A percentile compares a stretch with the other conserved stretches of the same genome.
These are phyloP conservation scores for Saprolegnia parasitica DNA, from an alignment of 352 stramenopile genomes.

Conservation along the genomic window DNA sequence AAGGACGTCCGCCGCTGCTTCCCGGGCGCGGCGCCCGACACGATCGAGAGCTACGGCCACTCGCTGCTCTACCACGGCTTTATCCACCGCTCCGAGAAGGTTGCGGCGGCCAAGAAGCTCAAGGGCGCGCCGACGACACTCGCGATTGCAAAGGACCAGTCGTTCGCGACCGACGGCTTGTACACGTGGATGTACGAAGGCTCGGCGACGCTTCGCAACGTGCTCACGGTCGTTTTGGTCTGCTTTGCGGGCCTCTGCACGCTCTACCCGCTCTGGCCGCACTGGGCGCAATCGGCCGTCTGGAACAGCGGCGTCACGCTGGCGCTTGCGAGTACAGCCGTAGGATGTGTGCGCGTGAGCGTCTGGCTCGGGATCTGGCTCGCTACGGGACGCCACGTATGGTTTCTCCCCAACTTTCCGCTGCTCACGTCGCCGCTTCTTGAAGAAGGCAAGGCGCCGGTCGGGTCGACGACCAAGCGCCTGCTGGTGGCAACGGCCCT, in stretches of 20 bases:
- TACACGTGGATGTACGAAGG: slow-evolving; percentile 99
- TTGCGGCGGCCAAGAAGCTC: slow-evolving; percentile 77
- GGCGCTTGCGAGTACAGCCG: neutral
- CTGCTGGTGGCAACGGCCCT: neutral
- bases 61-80: slow-evolving; percentile 77
- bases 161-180: slow-evolving; percentile 94
- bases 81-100: slow-evolving; percentile 85
- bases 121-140: slow-evolving; percentile 35
- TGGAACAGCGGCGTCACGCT: slow-evolving; percentile 82
- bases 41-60: slow-evolving; percentile 60
- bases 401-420: slow-evolving; percentile 20
- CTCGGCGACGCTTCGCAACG: slow-evolving; percentile 95
- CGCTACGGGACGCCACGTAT: slow-evolving; percentile 15
- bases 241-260: slow-evolving; percentile 95
- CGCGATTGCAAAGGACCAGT: slow-evolving; percentile 68
- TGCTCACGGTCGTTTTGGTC: slow-evolving; percentile 96
- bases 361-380: slow-evolving; percentile 21
- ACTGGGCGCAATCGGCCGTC: slow-evolving; percentile 95
- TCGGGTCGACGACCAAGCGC: neutral
- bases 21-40: slow-evolving; percentile 64
- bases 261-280: slow-evolving; percentile 99
- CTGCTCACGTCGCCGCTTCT: neutral
- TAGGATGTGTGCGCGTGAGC: neutral
- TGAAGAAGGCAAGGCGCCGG: neutral
- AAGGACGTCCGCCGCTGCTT: slow-evolving; percentile 84